Evolutionary conservation across 176 grass and related monocot genomes (phyloP), one percentile per base, ranked within the genome.

Genomic region (Oryza meridionalis): DNA sequence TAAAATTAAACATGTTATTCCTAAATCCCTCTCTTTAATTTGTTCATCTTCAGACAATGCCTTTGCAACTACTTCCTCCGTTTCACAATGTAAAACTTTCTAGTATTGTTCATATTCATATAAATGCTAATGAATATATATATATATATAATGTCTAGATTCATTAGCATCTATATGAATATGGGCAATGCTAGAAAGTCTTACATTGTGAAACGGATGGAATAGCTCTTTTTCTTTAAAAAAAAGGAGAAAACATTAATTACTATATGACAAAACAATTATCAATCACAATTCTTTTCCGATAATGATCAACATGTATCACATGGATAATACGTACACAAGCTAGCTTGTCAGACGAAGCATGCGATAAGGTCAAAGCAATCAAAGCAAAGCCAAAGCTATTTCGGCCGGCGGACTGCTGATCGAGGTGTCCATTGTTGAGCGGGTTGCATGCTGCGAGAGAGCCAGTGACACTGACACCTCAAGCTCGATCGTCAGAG

Each of bases 371-470:
- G 76, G 38, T 61, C 77, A 38, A 27, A 63, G 37, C 68, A 46
- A 42, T 42, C 40, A 9, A 43, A 11, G 42, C 42, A 43, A 42
- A 37, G 76, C 78, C 46, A 49, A 12, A 40, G 35, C 7, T 0
- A 38, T 82, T 61, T 27, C 16, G 11, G 5, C 2, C n/a, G 45
- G 5, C 2, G 14, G 45, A 24, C 26, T 9, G 46, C 17, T 42
- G 16, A 10, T 15, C n/a, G 35, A 58, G 68, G 87, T 89, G 87
- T 79, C 75, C 19, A 61, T 59, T 44, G 51, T 33, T 24, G 59
- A 61, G 46, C 59, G 59, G 75, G 68, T 11, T 11, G 84, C 76
- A 73, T 21, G 43, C 77, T 9, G 77, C 6, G 40, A 11, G 59
- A 25, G 77, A 22, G 44, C 75, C 75, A 46, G 43, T 21, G 6